phyloP scores from a whole-genome alignment of 805 yeast species.

The Schizosaccharomyces japonicus region DNA sequence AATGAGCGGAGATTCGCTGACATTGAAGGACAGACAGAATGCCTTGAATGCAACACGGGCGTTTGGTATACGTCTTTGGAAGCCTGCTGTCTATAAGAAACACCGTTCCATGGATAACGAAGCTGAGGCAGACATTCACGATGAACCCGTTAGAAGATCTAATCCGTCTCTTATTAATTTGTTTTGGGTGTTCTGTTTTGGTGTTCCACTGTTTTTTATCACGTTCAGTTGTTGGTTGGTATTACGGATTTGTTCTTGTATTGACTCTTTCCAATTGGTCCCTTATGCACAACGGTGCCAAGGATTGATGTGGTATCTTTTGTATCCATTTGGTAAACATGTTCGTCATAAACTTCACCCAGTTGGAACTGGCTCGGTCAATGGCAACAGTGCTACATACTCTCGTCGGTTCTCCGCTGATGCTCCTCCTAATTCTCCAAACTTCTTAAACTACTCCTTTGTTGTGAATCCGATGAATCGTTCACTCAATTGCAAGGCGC shows the following conservation, averaged over 20 bases:
- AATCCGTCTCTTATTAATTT: slow-evolving; percentile 44
- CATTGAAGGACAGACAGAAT: slow-evolving; percentile 51
- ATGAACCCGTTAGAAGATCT: slow-evolving; percentile 31
- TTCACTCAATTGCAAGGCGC: slow-evolving; percentile 27
- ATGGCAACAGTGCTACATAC: slow-evolving; percentile 24
- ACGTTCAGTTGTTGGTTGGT: slow-evolving; percentile 23
- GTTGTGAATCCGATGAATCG: neutral
- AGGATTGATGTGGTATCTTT: slow-evolving; percentile 43
- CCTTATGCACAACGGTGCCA: slow-evolving; percentile 37
- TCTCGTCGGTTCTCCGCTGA: slow-evolving; percentile 2
- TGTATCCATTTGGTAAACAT: slow-evolving; percentile 75
- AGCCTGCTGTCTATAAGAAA: slow-evolving; percentile 88
- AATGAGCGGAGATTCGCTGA: neutral
- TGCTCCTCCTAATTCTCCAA: too few species aligned
- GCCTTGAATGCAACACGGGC: slow-evolving; percentile 95
- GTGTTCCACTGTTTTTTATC: slow-evolving; percentile 22
- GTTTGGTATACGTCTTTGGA: slow-evolving; percentile 95
- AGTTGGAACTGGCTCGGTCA: neutral
- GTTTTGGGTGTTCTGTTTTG: slow-evolving; percentile 54
- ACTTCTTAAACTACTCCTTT: neutral
- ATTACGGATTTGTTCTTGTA: slow-evolving; percentile 24
- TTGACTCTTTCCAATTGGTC: slow-evolving; percentile 19
- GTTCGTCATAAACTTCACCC: slow-evolving; percentile 49
- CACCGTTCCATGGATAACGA: slow-evolving; percentile 70
- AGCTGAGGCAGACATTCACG: slow-evolving; percentile 86